Evolutionary conservation across 805 yeast species (phyloP), one percentile per base, ranked within the genome.

Genomic region (Candida awuae): DNA sequence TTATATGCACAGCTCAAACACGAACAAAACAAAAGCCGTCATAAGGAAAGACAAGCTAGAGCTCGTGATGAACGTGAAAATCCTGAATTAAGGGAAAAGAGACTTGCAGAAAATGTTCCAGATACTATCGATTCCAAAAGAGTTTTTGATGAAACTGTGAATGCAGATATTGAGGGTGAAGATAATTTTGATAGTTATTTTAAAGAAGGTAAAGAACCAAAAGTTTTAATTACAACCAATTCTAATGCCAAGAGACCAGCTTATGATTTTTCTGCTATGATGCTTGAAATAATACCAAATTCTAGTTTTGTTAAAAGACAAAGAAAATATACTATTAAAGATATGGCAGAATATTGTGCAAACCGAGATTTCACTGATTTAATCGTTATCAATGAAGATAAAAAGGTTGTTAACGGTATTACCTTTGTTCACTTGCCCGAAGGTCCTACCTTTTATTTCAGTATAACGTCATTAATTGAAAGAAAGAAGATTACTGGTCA

Each of bases 391-490:
- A 92, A 92, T 58, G 98, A 92, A 62, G 96, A 86, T 63, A 88
- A 88, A 62, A 92, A 90, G 61, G 73, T 71, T 46, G 94, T 92
- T 28, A 88, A 84, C 38, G 98, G 98, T 2, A 63, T 92, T 42
- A 86, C 97, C 1, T 84, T 92, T 54, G 81, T 92, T 41, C 96
- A 92, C 64, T 69, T 92, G 43, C 98, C 98, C 8, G 84, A 73
- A 33, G 98, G 98, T 1, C 98, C 98, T 27, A 83, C 97, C 0
- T 86, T 86, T 57, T 88, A 90, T 63, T 92, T 92, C 54, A 80
- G 92, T 21, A 66, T 92, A 4, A 68, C 86, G 7, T 85, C 95
- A 3, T 70, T 83, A 32, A 73, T 75, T 13, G 83, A 84, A 50
- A 80, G 88, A 9, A 76, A 84, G 49, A 68, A 73, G 48, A 85